A percentile compares a stretch with the other conserved stretches of the same genome.
These are phyloP conservation scores for Micractinium conductrix DNA, from an alignment of 139 green algal genomes.

Conservation along the genomic window DNA sequence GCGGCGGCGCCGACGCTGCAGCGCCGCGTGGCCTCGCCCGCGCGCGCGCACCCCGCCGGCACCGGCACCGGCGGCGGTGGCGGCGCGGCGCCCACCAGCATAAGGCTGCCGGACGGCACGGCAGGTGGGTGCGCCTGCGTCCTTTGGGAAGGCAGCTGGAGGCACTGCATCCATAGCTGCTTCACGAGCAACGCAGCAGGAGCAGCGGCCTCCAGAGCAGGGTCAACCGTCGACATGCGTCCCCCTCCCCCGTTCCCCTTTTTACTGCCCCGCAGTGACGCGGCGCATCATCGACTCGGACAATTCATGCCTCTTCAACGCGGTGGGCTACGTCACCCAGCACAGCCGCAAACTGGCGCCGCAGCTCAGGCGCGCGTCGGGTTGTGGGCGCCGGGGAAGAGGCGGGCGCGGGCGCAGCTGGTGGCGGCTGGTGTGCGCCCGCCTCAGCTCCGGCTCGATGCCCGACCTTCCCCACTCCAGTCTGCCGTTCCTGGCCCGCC, in stretches of 20 bases:
- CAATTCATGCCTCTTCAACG: conserved; percentile 96
- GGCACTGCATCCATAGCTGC: no score
- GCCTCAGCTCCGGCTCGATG: no score
- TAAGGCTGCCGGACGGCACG: conserved; percentile 59
- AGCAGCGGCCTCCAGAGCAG: no score
- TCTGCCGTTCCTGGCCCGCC: background rate
- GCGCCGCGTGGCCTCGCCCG: background rate
- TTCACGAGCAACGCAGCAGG: no score
- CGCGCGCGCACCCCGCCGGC: conserved; percentile 7
- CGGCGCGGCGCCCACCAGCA: background rate
- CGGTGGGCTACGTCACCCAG: conserved; percentile 88
- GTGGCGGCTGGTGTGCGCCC: background rate
- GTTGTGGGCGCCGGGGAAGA: no score
- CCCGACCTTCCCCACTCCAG: no score
- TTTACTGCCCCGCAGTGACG: no score
- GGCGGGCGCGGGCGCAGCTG: no score
- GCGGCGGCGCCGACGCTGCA: background rate
- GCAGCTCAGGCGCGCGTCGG: conserved; percentile 2
- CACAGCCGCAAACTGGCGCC: conserved; percentile 31
- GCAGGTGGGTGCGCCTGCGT: no score
- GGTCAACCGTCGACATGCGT: no score
- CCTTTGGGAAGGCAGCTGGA: no score
- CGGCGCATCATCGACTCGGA: conserved; percentile 86
- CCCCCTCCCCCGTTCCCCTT: no score
- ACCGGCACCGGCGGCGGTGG: background rate